Conservation (phyloP, 2,329 filamentous ascomycete species). For the Aspergillus awamori region DNA sequence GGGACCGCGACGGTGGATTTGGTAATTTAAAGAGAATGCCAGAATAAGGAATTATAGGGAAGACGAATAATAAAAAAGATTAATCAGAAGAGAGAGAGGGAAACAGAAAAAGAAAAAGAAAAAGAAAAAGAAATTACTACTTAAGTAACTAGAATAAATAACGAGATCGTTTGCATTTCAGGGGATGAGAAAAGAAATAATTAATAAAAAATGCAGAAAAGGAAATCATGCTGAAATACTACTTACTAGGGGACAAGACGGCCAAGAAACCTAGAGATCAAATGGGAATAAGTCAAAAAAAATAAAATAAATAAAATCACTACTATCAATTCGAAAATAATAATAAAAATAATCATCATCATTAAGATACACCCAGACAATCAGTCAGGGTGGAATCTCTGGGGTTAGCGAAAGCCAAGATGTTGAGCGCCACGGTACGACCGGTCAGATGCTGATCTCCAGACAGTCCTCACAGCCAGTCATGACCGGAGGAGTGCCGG, state of each 20-base stretch:
- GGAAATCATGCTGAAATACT: too few species aligned
- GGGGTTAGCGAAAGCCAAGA: constrained; percentile 11
- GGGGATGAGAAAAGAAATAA: too few species aligned
- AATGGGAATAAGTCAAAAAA: background rate
- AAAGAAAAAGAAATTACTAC: background rate
- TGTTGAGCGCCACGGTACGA: constrained; percentile 20
- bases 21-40: constrained; percentile 10
- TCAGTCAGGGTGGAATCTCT: constrained; percentile 12
- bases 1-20: constrained; percentile 4
- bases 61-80: background rate
- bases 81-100: constrained; percentile 6
- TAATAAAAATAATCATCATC: background rate
- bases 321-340: background rate
- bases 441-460: constrained; percentile 24
- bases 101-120: constrained; percentile 5
- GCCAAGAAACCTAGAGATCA: background rate
- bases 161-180: too few species aligned
- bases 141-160: background rate
- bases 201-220: too few species aligned
- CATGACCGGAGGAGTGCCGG: constrained; percentile 5
- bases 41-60: too few species aligned
- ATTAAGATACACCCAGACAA: background rate
- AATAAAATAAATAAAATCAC: background rate
- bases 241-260: too few species aligned
- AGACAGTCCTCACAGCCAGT: background rate